Conservation (phyloP, 768 basidiomycete genomes). For the Termitomyces sp. region DNA sequence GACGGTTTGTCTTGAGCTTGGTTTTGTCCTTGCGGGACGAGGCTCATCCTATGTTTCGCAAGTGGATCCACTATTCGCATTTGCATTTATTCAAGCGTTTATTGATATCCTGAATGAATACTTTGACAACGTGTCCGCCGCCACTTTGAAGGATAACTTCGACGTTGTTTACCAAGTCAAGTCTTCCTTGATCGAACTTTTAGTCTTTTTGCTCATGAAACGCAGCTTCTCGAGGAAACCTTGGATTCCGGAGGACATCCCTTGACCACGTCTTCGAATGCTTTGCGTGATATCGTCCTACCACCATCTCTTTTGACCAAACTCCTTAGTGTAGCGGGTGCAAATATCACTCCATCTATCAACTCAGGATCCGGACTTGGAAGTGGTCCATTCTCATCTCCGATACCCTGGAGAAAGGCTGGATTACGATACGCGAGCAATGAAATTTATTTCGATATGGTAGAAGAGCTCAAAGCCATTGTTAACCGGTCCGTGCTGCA, state of each 20-base stretch:
- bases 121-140: conserved; percentile 78
- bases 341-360: conserved; percentile 43
- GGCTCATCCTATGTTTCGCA: conserved; percentile 3
- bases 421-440: conserved; percentile 81
- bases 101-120: conserved; percentile 82
- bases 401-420: conserved; percentile 90
- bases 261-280: conserved; percentile 84
- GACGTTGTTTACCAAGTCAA: conserved; percentile 89
- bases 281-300: conserved; percentile 88
- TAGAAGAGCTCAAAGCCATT: conserved; percentile 75
- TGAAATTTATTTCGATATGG: conserved; percentile 90
- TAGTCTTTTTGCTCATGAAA: conserved; percentile 4
- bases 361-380: conserved; percentile 40
- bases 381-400: conserved; percentile 70
- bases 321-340: conserved; percentile 48
- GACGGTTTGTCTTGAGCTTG: conserved; percentile 53
- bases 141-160: conserved; percentile 84
- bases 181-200: neutral
- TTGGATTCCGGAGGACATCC: conserved; percentile 90
- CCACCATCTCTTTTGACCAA: conserved; percentile 85
- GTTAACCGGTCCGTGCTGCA: conserved; percentile 59
- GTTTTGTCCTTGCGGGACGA: neutral
- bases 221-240: conserved; percentile 89
- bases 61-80: conserved; percentile 90
- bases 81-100: conserved; percentile 85